phyloP scores from a whole-genome alignment of 345 rosid genomes.

The Lumnitzera littorea region DNA sequence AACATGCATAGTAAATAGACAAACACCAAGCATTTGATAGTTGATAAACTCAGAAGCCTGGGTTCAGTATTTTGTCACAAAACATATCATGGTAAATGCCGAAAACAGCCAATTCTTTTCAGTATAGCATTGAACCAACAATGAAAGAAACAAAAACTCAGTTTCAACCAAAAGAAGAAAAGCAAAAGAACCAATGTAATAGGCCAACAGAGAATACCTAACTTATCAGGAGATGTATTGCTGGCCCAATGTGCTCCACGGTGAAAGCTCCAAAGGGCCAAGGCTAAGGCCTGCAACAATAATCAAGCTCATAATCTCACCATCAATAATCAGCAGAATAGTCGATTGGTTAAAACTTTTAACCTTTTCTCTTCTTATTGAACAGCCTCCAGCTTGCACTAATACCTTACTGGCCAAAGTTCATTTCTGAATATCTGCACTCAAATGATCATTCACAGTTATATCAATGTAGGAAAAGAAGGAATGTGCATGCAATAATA shows the following conservation, averaged over 20 bases:
- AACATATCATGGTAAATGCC: too few species aligned
- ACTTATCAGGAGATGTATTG: conserved; percentile 34
- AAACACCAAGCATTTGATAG: too few species aligned
- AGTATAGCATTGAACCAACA: too few species aligned
- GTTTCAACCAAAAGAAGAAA: too few species aligned
- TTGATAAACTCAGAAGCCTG: too few species aligned
- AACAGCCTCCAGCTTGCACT: conserved; percentile 20
- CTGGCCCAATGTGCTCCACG: conserved; percentile 54
- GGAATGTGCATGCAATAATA: too few species aligned
- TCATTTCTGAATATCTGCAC: conserved; percentile 73
- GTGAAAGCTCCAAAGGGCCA: conserved; percentile 50
- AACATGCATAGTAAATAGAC: too few species aligned
- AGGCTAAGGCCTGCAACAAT: conserved; percentile 36
- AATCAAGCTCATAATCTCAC: conserved; percentile 21
- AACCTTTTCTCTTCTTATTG: conserved; percentile 37
- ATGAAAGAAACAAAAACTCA: too few species aligned
- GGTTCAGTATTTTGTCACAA: too few species aligned
- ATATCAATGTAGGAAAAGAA: not conserved
- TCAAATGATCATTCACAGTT: not conserved
- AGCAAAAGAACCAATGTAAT: too few species aligned
- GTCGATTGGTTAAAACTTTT: conserved; percentile 10
- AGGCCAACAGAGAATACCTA: conserved; percentile 33
- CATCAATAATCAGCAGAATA: conserved; percentile 15
- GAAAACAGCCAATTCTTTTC: too few species aligned
- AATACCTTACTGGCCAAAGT: conserved; percentile 55